phyloP scores from a whole-genome alignment of 306 rosid species.

The Astragalus glycyphyllos region DNA sequence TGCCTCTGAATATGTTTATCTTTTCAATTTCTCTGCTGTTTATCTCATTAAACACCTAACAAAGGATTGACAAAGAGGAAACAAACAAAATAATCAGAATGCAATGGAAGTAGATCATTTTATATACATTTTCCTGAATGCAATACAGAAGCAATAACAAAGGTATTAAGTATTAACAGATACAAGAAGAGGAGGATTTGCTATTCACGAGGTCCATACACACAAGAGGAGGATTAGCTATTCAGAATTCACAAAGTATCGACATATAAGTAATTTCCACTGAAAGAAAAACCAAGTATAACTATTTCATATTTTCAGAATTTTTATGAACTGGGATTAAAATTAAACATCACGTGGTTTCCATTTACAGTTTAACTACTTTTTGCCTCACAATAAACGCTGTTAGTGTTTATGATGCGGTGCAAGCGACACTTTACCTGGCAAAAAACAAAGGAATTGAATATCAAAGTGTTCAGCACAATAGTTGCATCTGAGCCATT shows the following conservation, averaged over 20 bases:
- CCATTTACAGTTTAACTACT: background rate
- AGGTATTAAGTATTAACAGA: slow-evolving; percentile 10
- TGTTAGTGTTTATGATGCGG: background rate
- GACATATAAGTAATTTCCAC: background rate
- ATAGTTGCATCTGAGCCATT: slow-evolving; percentile 68
- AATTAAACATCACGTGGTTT: slow-evolving; percentile 4
- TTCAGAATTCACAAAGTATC: slow-evolving; percentile 3
- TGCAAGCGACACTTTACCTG: slow-evolving; percentile 58
- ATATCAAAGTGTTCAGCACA: slow-evolving; percentile 77
- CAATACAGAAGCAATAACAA: background rate
- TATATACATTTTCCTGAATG: background rate
- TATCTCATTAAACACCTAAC: slow-evolving; percentile 86
- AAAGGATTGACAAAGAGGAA: slow-evolving; percentile 18
- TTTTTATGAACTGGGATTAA: slow-evolving; percentile 10
- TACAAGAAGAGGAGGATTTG: background rate
- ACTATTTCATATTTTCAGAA: background rate
- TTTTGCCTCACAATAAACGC: slow-evolving; percentile 1
- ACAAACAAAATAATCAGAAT: slow-evolving; percentile 1
- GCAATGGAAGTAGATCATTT: slow-evolving; percentile 4
- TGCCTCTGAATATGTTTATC: slow-evolving; percentile 85
- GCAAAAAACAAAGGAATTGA: slow-evolving; percentile 93
- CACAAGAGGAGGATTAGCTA: background rate
- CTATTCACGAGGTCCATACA: background rate
- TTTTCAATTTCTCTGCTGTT: slow-evolving; percentile 90
- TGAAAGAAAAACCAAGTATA: background rate